Percentiles rank a stretch among this genome's conserved stretches.
These are phyloP conservation scores for Phytophthora fragariaefolia DNA, from an alignment of 352 stramenopile species.

Conservation along the genomic window DNA sequence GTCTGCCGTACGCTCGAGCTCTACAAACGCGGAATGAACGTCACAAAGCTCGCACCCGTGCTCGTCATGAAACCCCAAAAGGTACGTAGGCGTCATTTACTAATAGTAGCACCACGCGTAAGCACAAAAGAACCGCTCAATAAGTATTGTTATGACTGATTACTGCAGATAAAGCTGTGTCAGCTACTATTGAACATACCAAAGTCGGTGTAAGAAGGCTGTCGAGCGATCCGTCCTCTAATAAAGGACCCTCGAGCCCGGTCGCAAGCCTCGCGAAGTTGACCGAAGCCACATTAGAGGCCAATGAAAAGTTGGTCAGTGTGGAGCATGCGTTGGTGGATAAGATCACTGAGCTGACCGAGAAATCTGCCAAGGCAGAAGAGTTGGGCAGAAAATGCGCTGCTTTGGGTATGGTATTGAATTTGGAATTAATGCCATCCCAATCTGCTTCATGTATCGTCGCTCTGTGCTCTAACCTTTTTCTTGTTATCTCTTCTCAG, in stretches of 20 bases:
- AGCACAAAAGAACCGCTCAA: too few relatives aligned
- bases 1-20: slow-evolving; percentile 8
- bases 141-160: background rate
- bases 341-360: slow-evolving; percentile 29
- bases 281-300: slow-evolving; percentile 24
- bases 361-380: slow-evolving; percentile 28
- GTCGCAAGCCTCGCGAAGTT: slow-evolving; percentile 25
- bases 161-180: slow-evolving; percentile 6
- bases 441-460: background rate
- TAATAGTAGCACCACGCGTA: too few relatives aligned
- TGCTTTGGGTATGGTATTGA: slow-evolving; percentile 19
- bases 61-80: background rate
- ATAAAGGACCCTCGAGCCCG: slow-evolving; percentile 5
- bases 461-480: slow-evolving; percentile 1
- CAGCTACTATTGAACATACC: slow-evolving; percentile 1
- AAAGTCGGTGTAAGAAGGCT: background rate
- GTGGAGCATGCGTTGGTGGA: slow-evolving; percentile 22
- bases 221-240: slow-evolving; percentile 3
- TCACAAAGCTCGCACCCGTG: background rate
- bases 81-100: too few relatives aligned
- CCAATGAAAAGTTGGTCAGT: slow-evolving; percentile 16
- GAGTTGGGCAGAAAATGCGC: slow-evolving; percentile 22
- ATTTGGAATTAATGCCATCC: background rate
- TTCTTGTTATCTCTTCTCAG: background rate
- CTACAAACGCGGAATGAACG: slow-evolving; percentile 11